Conservation (phyloP, 192 early-diverging fungal species). For the Glomus cerebriforme region DNA sequence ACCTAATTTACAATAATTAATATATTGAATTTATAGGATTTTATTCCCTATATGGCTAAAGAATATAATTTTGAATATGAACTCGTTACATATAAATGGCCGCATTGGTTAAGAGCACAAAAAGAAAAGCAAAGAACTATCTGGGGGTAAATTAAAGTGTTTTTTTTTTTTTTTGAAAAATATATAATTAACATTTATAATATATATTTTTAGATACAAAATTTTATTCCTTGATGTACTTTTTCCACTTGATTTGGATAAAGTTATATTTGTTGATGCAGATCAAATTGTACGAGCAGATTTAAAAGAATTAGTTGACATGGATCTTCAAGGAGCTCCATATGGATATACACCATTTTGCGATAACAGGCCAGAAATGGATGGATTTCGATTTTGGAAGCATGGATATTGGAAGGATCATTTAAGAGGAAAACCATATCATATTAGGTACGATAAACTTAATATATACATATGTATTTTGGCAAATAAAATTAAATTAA, state of each 20-base stretch:
- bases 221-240: constrained; percentile 97
- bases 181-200: background rate
- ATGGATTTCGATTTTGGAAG: constrained; percentile 98
- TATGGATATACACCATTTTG: constrained; percentile 98
- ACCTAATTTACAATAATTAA: background rate
- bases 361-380: constrained; percentile 88
- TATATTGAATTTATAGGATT: constrained; percentile 53
- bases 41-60: constrained; percentile 86
- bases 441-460: constrained; percentile 67
- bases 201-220: constrained; percentile 69
- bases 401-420: constrained; percentile 94
- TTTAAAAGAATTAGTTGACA: constrained; percentile 86
- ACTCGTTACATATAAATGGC: constrained; percentile 99
- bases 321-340: constrained; percentile 92
- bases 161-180: background rate
- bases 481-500: background rate
- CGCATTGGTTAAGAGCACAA: constrained; percentile 90
- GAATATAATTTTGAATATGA: constrained; percentile 91
- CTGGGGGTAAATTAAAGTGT: constrained; percentile 67
- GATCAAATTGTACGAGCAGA: constrained; percentile 98
- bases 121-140: constrained; percentile 96
- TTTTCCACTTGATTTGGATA: constrained; percentile 90
- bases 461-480: too few species aligned
- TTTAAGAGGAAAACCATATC: constrained; percentile 86
- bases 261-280: constrained; percentile 98